Evolutionary conservation across 148 eudicot genomes (phyloP).

Genomic region (Vaccinium vitisidaea): DNA sequence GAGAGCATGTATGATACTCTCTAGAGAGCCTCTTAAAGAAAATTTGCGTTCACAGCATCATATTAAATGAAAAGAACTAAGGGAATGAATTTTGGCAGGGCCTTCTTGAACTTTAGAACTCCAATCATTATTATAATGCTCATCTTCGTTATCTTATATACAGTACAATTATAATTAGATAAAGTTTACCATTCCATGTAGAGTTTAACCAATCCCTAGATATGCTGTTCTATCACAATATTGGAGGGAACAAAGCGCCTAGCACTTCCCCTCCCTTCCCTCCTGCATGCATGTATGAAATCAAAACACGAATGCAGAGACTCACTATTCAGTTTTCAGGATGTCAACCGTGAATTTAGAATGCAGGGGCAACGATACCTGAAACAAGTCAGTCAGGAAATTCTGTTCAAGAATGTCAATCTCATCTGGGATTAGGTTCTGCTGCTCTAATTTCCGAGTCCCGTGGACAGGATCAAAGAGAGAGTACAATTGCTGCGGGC

Average conservation of each 20-base stretch:
- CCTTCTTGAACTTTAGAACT: not conserved
- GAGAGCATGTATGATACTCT: not conserved
- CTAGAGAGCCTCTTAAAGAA: not conserved
- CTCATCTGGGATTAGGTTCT: constrained; percentile 65
- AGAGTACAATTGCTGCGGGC: constrained; percentile 53
- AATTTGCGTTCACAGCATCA: not conserved
- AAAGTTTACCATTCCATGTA: not conserved
- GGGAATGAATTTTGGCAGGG: not conserved
- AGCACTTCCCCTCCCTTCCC: not conserved
- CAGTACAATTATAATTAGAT: not conserved
- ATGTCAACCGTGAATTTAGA: constrained; percentile 1
- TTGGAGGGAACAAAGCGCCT: not conserved
- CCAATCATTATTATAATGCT: not conserved
- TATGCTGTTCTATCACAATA: not conserved
- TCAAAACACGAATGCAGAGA: not conserved
- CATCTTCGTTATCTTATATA: not conserved
- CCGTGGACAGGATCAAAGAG: constrained; percentile 94
- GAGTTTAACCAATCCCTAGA: not conserved
- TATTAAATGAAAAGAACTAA: not conserved
- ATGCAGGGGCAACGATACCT: constrained; percentile 42
- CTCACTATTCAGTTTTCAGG: not conserved
- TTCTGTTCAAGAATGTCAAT: constrained; percentile 86
- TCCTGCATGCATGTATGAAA: not conserved
- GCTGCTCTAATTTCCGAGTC: constrained; percentile 79
- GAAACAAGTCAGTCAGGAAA: constrained; percentile 69